Conservation (phyloP, 2,329 filamentous ascomycete species). For the Pyricularia sp. region DNA sequence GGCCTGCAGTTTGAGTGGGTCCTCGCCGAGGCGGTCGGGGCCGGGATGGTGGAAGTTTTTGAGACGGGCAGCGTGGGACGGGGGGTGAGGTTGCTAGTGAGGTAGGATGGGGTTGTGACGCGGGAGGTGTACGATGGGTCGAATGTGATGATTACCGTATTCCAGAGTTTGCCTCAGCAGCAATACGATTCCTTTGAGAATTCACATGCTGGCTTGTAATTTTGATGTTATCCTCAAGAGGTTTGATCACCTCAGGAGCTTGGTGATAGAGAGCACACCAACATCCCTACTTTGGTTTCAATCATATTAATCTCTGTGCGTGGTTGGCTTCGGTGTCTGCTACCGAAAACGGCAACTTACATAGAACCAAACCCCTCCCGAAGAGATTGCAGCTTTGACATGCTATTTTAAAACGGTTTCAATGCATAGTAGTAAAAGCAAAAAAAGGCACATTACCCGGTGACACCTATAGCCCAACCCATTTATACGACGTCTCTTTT, state of each 20-base stretch:
- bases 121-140: neutral
- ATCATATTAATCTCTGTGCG: neutral
- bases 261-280: too few species aligned
- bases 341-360: neutral
- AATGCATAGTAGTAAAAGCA: neutral
- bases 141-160: too few species aligned
- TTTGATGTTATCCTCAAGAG: too few species aligned
- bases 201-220: too few species aligned
- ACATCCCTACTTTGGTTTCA: neutral
- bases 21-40: conserved; percentile 59
- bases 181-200: too few species aligned
- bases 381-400: too few species aligned
- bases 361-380: neutral
- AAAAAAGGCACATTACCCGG: neutral
- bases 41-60: conserved; percentile 64
- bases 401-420: neutral
- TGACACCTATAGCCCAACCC: neutral
- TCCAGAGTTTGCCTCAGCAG: too few species aligned
- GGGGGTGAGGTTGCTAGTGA: conserved; percentile 38
- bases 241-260: too few species aligned
- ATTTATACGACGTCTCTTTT: neutral
- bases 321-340: neutral
- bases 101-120: neutral
- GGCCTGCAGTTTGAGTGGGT: conserved; percentile 65
- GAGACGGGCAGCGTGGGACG: conserved; percentile 65